Percentiles rank a stretch among this genome's conserved stretches.
Conservation (phyloP, 2,329 filamentous ascomycete genomes). For the Hypomyces rosellus region DNA sequence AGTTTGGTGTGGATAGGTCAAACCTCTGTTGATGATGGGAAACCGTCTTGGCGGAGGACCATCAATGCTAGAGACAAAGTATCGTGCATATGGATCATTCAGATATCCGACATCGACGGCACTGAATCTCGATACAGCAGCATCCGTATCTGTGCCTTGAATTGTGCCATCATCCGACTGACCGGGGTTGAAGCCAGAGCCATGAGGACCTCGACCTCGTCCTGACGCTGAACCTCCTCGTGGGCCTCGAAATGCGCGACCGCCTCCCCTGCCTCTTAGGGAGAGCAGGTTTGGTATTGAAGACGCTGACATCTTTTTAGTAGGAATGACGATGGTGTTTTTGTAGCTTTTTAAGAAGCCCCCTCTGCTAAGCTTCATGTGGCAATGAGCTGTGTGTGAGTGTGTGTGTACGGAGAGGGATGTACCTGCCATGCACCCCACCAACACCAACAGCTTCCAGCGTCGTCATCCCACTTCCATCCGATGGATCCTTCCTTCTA, state of each 20-base stretch:
- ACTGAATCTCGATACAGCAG: slow-evolving; percentile 80
- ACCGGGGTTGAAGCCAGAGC: slow-evolving; percentile 26
- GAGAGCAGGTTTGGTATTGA: slow-evolving; percentile 74
- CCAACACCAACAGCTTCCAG: too few species aligned
- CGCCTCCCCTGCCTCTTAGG: slow-evolving; percentile 35
- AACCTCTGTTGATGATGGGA: slow-evolving; percentile 92
- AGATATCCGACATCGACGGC: slow-evolving; percentile 83
- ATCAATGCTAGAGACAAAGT: slow-evolving; percentile 52
- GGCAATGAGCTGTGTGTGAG: too few species aligned
- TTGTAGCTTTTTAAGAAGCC: not conserved
- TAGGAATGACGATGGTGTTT: not conserved
- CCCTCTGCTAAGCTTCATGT: not conserved
- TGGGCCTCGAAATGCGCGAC: slow-evolving; percentile 36
- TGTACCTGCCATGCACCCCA: too few species aligned
- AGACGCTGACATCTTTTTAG: slow-evolving; percentile 55
- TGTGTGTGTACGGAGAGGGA: too few species aligned
- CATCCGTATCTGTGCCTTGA: slow-evolving; percentile 87
- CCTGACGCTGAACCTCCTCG: slow-evolving; percentile 27
- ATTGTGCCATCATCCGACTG: slow-evolving; percentile 64
- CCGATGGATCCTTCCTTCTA: too few species aligned
- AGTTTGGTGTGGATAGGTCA: slow-evolving; percentile 11
- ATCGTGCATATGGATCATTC: slow-evolving; percentile 68
- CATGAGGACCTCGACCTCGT: slow-evolving; percentile 23
- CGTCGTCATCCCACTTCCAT: too few species aligned
- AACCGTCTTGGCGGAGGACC: slow-evolving; percentile 56